phyloP scores from a whole-genome alignment of 2,329 filamentous ascomycete species.

The Trichophyton rubrum region DNA sequence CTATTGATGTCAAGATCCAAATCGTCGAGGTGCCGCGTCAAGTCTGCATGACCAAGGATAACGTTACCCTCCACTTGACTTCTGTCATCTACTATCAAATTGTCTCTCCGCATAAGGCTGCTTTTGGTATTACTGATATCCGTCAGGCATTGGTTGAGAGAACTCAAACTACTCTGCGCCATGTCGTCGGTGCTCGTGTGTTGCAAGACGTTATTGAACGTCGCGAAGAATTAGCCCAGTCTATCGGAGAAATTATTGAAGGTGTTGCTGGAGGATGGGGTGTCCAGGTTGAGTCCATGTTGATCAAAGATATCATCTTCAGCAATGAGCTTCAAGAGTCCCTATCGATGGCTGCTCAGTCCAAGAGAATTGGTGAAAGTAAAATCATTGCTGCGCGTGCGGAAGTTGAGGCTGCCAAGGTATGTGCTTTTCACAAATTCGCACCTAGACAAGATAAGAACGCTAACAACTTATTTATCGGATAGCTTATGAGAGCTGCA shows the following conservation, averaged over 20 bases:
- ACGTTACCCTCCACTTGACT: constrained; percentile 84
- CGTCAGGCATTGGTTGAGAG: constrained; percentile 94
- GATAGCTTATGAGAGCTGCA: constrained; percentile 46
- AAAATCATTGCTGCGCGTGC: constrained; percentile 97
- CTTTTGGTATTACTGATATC: constrained; percentile 91
- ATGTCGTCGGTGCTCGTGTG: constrained; percentile 89
- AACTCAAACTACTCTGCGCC: constrained; percentile 91
- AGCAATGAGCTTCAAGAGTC: constrained; percentile 89
- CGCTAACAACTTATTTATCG: background rate
- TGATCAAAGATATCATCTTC: constrained; percentile 99
- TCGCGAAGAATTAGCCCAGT: constrained; percentile 89
- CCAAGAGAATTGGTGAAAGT: constrained; percentile 94
- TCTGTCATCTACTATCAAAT: constrained; percentile 99
- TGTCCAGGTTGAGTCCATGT: constrained; percentile 92
- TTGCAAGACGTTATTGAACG: constrained; percentile 98
- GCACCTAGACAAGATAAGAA: background rate
- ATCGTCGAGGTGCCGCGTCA: constrained; percentile 92
- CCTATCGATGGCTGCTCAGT: constrained; percentile 94
- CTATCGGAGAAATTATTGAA: constrained; percentile 93
- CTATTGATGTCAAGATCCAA: constrained; percentile 98
- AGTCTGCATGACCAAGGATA: constrained; percentile 99
- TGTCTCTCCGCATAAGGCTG: constrained; percentile 85
- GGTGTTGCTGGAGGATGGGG: constrained; percentile 91
- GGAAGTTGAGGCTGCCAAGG: constrained; percentile 88
- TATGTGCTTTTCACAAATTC: constrained; percentile 30